Evolutionary conservation across 129 eudicot species (phyloP).

Genomic region (sunflower (Helianthus annuus)): HanXRQr2.0-SUNRISE NC_035445.2:132131161-132131660

Average conservation of each 20-base stretch:
- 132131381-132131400: neutral
- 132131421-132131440: conserved; percentile 90
- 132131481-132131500: conserved; percentile 43
- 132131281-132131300: conserved; percentile 87
- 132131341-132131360: conserved; percentile 10
- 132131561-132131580: conserved; percentile 90
- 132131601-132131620: conserved; percentile 75
- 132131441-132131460: conserved; percentile 52
- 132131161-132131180: too few species aligned
- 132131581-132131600: conserved; percentile 89
- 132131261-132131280: conserved; percentile 65
- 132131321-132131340: conserved; percentile 57
- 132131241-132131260: conserved; percentile 90
- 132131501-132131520: neutral
- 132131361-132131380: neutral
- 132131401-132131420: conserved; percentile 53
- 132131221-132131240: conserved; percentile 99
- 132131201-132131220: conserved; percentile 76
- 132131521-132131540: neutral
- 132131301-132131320: conserved; percentile 94
- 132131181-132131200: too few species aligned
- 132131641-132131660: conserved; percentile 72
- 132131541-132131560: neutral
- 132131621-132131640: conserved; percentile 82
- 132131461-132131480: conserved; percentile 98